Evolutionary conservation across 495 filamentous ascomycete genomes (phyloP).

Genomic region (Pyronema omphalodes): DNA sequence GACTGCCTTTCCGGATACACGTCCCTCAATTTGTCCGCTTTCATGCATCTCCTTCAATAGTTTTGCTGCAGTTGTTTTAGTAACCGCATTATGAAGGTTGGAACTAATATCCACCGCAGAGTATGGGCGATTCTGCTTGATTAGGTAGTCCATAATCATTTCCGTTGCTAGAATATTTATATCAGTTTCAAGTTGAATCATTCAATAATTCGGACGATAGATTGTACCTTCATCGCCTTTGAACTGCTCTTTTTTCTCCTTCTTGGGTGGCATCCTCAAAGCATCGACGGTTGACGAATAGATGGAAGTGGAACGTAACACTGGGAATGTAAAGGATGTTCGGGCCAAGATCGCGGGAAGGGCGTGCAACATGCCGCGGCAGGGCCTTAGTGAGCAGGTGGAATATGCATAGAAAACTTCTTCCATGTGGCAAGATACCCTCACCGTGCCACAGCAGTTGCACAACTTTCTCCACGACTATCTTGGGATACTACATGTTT

Average conservation of each 20-base stretch:
- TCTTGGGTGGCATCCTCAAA: constrained; percentile 21
- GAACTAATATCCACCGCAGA: constrained; percentile 22
- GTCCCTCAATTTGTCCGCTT: constrained; percentile 20
- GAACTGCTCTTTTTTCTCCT: constrained; percentile 23
- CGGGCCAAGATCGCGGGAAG: too few species aligned
- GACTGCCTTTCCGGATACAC: constrained; percentile 21
- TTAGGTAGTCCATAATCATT: constrained; percentile 22
- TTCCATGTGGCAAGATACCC: too few species aligned
- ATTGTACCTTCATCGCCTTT: constrained; percentile 22
- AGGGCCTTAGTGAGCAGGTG: too few species aligned
- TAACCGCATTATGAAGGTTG: constrained; percentile 24
- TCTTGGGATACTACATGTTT: too few species aligned
- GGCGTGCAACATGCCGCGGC: too few species aligned
- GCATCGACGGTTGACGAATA: too few species aligned
- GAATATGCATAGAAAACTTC: too few species aligned
- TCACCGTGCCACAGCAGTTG: too few species aligned
- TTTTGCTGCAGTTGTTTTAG: constrained; percentile 21
- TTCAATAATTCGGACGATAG: not conserved
- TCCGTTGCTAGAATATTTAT: constrained; percentile 14
- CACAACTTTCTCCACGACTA: too few species aligned
- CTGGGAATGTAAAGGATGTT: too few species aligned
- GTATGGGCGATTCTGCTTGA: constrained; percentile 23
- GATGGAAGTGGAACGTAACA: too few species aligned
- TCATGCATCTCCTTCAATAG: constrained; percentile 21
- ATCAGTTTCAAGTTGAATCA: too few species aligned